Conservation (phyloP, 805 yeast species). For the Saccharomycopsis malanga region DNA sequence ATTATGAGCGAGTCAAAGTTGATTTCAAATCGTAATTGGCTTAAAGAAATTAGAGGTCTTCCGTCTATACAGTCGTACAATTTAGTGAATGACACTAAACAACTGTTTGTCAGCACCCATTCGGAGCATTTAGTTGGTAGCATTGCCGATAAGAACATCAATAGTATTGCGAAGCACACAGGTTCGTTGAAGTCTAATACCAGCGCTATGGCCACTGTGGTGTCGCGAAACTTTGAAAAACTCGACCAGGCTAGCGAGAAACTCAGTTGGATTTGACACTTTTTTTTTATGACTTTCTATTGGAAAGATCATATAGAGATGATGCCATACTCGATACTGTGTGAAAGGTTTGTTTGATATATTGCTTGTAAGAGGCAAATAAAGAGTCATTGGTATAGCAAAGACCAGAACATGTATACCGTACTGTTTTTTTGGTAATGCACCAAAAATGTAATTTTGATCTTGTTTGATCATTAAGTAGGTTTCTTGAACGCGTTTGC, state of each 20-base stretch:
- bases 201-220: neutral
- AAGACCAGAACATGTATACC: too few species aligned
- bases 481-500: too few species aligned
- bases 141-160: constrained; percentile 9
- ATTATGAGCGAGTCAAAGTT: constrained; percentile 1
- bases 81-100: constrained; percentile 13
- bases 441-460: too few species aligned
- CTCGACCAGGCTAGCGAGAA: neutral
- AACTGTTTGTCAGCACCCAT: constrained; percentile 1
- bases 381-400: too few species aligned
- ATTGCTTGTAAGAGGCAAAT: too few species aligned
- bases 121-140: constrained; percentile 6
- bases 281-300: too few species aligned
- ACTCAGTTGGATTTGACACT: too few species aligned
- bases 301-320: too few species aligned
- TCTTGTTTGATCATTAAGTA: too few species aligned
- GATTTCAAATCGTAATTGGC: constrained; percentile 11
- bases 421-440: too few species aligned
- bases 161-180: constrained; percentile 3
- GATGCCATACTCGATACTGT: too few species aligned
- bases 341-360: too few species aligned
- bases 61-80: constrained; percentile 19
- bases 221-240: neutral
- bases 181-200: constrained; percentile 1
- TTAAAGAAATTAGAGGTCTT: constrained; percentile 16